Percentiles rank a stretch among this genome's conserved stretches.
Conservation (phyloP, 148 eudicot genomes). For the Chenopodium berlandieri region DNA sequence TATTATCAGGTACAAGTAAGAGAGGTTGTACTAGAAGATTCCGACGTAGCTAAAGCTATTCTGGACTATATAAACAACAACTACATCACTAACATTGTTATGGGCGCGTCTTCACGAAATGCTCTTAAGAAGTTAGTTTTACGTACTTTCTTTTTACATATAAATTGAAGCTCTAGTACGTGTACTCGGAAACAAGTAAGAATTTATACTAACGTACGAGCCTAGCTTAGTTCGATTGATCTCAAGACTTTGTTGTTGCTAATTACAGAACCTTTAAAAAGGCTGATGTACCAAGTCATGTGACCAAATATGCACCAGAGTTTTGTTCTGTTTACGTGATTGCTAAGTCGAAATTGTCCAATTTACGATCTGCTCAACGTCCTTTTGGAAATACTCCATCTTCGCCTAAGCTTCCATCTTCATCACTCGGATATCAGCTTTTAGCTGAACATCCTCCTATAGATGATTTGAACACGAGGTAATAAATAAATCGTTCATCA, state of each 20-base stretch:
- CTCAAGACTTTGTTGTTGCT: neutral
- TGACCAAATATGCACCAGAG: slow-evolving; percentile 62
- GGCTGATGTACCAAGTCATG: slow-evolving; percentile 47
- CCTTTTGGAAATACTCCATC: slow-evolving; percentile 34
- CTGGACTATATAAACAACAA: slow-evolving; percentile 48
- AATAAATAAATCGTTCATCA: neutral
- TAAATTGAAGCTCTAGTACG: too few species aligned
- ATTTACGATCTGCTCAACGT: slow-evolving; percentile 50
- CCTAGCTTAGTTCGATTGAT: too few species aligned
- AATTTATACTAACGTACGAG: too few species aligned
- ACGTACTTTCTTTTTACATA: neutral
- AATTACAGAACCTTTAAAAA: slow-evolving; percentile 52
- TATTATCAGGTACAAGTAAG: slow-evolving; percentile 43
- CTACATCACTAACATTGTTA: slow-evolving; percentile 41
- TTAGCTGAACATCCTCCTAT: slow-evolving; percentile 12
- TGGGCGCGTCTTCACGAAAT: slow-evolving; percentile 60
- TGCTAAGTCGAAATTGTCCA: slow-evolving; percentile 51
- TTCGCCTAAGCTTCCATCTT: slow-evolving; percentile 42
- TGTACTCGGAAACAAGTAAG: too few species aligned
- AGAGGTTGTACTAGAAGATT: slow-evolving; percentile 56
- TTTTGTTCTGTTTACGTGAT: slow-evolving; percentile 73
- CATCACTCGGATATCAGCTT: slow-evolving; percentile 12
- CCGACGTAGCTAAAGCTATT: slow-evolving; percentile 45
- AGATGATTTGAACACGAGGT: slow-evolving; percentile 27
- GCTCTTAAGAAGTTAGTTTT: slow-evolving; percentile 41